Evolutionary conservation across 345 rosid species (phyloP).

Genomic region (Hirschfeldia incana): DNA sequence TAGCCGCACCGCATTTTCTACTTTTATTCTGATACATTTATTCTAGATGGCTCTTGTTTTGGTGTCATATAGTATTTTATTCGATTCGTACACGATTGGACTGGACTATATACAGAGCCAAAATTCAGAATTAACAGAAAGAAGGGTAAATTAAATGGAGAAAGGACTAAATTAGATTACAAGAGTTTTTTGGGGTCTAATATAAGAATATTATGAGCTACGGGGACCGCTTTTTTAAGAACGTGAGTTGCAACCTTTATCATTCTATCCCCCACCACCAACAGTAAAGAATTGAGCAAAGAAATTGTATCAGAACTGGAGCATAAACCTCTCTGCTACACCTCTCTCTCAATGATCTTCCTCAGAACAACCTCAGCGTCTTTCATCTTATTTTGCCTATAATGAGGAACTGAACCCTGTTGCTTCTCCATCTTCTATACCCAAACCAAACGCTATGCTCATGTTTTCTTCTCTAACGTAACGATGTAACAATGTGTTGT

Average conservation of each 20-base stretch:
- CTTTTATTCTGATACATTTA: neutral
- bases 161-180: neutral
- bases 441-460: too few species aligned
- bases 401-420: too few species aligned
- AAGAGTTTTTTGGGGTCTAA: neutral
- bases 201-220: neutral
- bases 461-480: too few species aligned
- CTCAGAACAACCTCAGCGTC: too few species aligned
- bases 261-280: too few species aligned
- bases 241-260: neutral
- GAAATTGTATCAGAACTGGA: too few species aligned
- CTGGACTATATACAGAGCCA: neutral
- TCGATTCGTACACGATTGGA: neutral
- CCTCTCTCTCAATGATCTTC: too few species aligned
- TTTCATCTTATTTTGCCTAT: too few species aligned
- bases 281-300: too few species aligned
- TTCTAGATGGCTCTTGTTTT: neutral
- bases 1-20: neutral
- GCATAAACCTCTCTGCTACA: too few species aligned
- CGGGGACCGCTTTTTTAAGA: neutral
- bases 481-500: slow-evolving; percentile 49
- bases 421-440: too few species aligned
- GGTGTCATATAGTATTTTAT: neutral
- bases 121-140: neutral
- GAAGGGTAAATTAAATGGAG: neutral